Evolutionary conservation across 75 land plant species (phyloP).

Genomic region (Cunninghamia lanceolata): DNA sequence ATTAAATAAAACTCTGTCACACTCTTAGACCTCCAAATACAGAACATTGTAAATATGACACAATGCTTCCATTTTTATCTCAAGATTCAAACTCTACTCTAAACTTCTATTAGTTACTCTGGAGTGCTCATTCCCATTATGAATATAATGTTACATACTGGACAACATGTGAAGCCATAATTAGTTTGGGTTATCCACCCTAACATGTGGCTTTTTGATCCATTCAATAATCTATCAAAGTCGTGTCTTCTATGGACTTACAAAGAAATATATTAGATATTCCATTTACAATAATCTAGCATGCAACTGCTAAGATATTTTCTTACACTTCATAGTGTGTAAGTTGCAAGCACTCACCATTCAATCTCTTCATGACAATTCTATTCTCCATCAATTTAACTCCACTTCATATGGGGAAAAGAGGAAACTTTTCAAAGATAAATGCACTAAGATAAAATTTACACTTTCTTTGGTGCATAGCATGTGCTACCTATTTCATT

Average conservation of each 20-base stretch:
- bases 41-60: too few species aligned
- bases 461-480: not conserved
- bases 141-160: conserved; percentile 28
- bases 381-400: not conserved
- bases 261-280: not conserved
- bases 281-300: not conserved
- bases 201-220: conserved; percentile 69
- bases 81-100: not conserved
- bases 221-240: conserved; percentile 56
- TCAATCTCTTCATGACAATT: conserved; percentile 38
- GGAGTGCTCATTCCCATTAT: not conserved
- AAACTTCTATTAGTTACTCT: not conserved
- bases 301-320: not conserved
- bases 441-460: conserved; percentile 4
- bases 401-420: not conserved
- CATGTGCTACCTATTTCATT: not conserved
- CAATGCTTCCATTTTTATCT: not conserved
- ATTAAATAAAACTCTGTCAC: not conserved
- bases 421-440: not conserved
- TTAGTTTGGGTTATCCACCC: conserved; percentile 90
- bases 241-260: conserved; percentile 84
- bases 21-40: not conserved
- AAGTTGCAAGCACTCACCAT: conserved; percentile 39
- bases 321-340: not conserved
- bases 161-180: conserved; percentile 85